Base-by-base conservation (phyloP, 352 stramenopile genomes). In the Globisporangium alternatum region DNA sequence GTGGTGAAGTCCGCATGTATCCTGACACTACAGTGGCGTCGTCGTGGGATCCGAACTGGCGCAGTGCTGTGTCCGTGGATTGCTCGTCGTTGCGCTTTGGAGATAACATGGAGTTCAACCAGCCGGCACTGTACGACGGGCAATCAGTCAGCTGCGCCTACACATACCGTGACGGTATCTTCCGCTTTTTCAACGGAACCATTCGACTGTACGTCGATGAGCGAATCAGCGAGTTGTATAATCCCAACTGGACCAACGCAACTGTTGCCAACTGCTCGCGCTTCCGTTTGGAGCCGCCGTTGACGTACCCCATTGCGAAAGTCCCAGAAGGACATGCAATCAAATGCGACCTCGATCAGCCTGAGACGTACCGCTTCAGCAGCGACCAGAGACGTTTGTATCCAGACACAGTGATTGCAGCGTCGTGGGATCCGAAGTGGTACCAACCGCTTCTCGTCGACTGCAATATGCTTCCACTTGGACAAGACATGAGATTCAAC, bases 341-440 rank as follows among this genome's bases (percentile, higher is more conserved):
- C 52, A 66, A 62, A 30, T 70, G 64, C 52, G 31, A 55, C 33
- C 4, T 4, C 8, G n/a, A 56, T 0, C 21, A 8, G 21, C 5
- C 5, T 21, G 15, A 37, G 8, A 13, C 67, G 3, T 71, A 56
- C n/a, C 65, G 65, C 41, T 68, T 52, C 43, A 48, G 30, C 17
- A 51, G 39, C 37, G 60, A 28, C 47, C 35, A 72, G 52, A 15
- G 22, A 13, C 64, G 67, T 19, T 53, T 55, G 43, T 77, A 77
- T 43, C 48, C 63, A 25, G 66, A 52, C 0, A 25, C 49, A 37
- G 30, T 5, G n/a, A 64, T 77, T 30, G 67, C 67, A 5, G 5
- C 37, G 0, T 72, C 64, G 33, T 77, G 70, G 70, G 67, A 77
- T 33, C 33, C 56, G 15, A 57, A 60, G 28, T 74, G 57, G 62